Percentiles rank a stretch among this genome's conserved stretches.
Evolutionary conservation across 371 early-diverging fungal species (phyloP).

Genomic region (Parasitella parasitica): DNA sequence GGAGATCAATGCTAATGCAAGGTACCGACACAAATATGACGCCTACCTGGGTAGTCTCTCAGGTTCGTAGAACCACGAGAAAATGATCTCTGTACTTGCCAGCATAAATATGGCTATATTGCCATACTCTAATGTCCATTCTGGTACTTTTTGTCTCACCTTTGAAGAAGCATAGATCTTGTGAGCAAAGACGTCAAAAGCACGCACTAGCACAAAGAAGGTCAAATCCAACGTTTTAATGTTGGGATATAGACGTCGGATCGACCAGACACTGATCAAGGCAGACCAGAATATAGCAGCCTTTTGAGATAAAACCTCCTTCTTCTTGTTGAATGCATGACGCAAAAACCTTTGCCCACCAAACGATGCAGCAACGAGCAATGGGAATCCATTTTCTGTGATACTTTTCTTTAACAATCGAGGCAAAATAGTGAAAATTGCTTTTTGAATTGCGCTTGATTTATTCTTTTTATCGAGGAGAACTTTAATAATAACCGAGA

Average conservation of each 20-base stretch:
- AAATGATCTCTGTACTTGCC: slow-evolving; percentile 65
- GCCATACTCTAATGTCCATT: slow-evolving; percentile 52
- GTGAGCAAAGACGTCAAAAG: slow-evolving; percentile 58
- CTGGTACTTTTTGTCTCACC: slow-evolving; percentile 44
- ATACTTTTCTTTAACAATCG: slow-evolving; percentile 24
- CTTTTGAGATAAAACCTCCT: slow-evolving; percentile 1
- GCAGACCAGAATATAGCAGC: slow-evolving; percentile 30
- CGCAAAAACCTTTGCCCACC: slow-evolving; percentile 33
- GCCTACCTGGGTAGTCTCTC: slow-evolving; percentile 54
- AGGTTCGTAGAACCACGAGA: slow-evolving; percentile 62
- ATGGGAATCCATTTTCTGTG: slow-evolving; percentile 41
- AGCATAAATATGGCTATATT: slow-evolving; percentile 57
- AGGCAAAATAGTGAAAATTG: slow-evolving; percentile 18
- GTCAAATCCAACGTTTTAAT: slow-evolving; percentile 60
- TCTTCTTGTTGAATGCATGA: slow-evolving; percentile 6
- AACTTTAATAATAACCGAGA: slow-evolving; percentile 25
- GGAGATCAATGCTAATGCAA: not conserved
- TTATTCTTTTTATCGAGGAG: not conserved
- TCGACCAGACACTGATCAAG: slow-evolving; percentile 25
- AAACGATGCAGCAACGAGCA: slow-evolving; percentile 32
- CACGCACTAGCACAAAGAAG: slow-evolving; percentile 60
- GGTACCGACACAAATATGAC: not conserved
- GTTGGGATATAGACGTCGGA: slow-evolving; percentile 34
- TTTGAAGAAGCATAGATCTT: slow-evolving; percentile 26
- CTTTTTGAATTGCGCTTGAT: slow-evolving; percentile 16